Conservation (phyloP, 2,329 filamentous ascomycete genomes). For the Juglanconis juglandina region DNA sequence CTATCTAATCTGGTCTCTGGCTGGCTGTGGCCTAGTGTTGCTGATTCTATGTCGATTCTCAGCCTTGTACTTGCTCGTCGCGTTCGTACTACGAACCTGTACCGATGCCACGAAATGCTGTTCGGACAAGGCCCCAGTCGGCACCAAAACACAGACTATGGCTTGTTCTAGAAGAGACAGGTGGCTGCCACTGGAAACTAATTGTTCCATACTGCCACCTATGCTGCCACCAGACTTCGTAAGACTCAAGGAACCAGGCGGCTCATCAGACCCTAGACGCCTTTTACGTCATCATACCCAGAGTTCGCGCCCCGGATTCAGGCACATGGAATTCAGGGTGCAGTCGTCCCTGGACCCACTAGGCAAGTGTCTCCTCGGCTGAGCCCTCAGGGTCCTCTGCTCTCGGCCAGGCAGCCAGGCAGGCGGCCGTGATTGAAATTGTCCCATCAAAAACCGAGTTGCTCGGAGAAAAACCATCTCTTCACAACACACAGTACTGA, state of each 20-base stretch:
- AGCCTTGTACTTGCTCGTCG: background rate
- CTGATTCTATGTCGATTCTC: background rate
- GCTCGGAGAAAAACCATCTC: too few species aligned
- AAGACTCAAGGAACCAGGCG: background rate
- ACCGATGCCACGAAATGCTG: too few species aligned
- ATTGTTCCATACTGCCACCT: background rate
- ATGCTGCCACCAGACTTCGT: too few species aligned
- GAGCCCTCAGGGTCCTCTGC: background rate
- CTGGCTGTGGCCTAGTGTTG: background rate
- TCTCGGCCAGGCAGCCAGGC: background rate
- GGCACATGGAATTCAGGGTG: constrained; percentile 6
- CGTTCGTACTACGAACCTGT: too few species aligned
- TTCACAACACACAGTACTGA: too few species aligned
- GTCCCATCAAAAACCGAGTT: background rate
- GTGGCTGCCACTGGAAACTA: background rate
- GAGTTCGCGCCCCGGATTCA: constrained; percentile 1
- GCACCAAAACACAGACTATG: too few species aligned
- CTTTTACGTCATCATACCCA: constrained; percentile 1
- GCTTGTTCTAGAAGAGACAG: background rate
- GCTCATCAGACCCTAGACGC: background rate
- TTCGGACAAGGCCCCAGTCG: too few species aligned
- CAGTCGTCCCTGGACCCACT: background rate
- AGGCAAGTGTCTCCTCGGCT: background rate
- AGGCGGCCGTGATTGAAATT: too few species aligned
- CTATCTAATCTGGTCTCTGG: background rate